Evolutionary conservation across 805 yeast species (phyloP).

Genomic region (Myxozyma geophila): DNA sequence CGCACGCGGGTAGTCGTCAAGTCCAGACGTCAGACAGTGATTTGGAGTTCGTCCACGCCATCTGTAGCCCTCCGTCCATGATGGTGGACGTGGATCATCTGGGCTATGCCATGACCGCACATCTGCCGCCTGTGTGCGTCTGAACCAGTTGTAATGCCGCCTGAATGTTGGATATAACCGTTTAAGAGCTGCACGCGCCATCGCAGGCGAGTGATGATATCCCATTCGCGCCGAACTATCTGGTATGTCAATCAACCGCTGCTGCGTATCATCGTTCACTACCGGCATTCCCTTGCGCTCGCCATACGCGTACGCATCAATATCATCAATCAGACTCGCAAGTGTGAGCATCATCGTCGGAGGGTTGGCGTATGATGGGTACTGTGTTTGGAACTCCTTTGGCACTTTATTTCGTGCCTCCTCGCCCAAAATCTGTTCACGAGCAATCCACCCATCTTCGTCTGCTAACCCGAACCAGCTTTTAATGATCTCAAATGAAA

Average conservation of each 20-base stretch:
- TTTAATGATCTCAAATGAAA: constrained; percentile 58
- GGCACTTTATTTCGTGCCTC: constrained; percentile 92
- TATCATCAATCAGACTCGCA: constrained; percentile 34
- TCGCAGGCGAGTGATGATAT: constrained; percentile 58
- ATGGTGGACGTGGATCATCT: constrained; percentile 44
- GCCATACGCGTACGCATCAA: constrained; percentile 5
- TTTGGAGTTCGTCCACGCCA: constrained; percentile 91
- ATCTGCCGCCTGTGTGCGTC: constrained; percentile 77
- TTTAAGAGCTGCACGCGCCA: constrained; percentile 47
- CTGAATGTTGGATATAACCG: constrained; percentile 76
- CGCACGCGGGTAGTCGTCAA: constrained; percentile 94
- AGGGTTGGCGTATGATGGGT: constrained; percentile 90
- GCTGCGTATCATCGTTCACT: constrained; percentile 11
- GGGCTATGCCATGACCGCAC: constrained; percentile 69
- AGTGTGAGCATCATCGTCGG: constrained; percentile 78
- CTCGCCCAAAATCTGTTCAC: constrained; percentile 91
- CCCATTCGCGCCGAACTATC: constrained; percentile 46
- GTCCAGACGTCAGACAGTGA: constrained; percentile 89
- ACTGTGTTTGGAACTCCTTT: constrained; percentile 77
- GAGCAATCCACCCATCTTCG: constrained; percentile 93
- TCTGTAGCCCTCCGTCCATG: constrained; percentile 70
- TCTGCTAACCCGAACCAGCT: constrained; percentile 90
- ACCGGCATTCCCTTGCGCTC: constrained; percentile 18
- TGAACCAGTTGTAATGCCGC: constrained; percentile 83
- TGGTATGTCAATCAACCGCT: constrained; percentile 2